Evolutionary conservation across 2,329 filamentous ascomycete genomes (phyloP), one percentile per base, ranked within the genome.

Genomic region (Epichloe aotearoae): DNA sequence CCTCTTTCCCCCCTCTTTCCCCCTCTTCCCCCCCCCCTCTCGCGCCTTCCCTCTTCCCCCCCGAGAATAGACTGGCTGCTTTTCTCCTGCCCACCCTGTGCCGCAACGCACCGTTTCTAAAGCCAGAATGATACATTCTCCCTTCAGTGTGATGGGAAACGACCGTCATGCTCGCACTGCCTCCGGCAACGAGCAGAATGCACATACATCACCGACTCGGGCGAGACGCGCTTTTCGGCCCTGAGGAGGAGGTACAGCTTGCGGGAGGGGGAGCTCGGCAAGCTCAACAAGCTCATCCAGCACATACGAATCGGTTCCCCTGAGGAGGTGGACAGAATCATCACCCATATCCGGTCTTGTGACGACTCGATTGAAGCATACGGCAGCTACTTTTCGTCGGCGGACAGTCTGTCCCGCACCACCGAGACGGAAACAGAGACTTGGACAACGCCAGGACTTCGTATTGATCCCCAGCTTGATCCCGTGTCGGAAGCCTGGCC

Each of bases 91-190:
- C 26, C 8, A 30, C 26, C 26, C 26, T 30, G 26, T 30, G 26
- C 26, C 26, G 26, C 26, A 10, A 30, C 8, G 10, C 26, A 30
- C 7, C 26, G 26, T 17, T 19, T 41, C 46, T 47, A 40, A 47
- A 41, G 14, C 23, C 15, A 33, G 23, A 38, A 34, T 26, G 23
- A 33, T 20, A 7, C n/a, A 11, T 45, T 19, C 5, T 17, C 12
- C 11, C 23, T 44, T 8, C 33, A 50, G 48, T 50, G 48, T 43
- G 48, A 50, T 39, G 48, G 48, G 20, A 45, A 40, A 50, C 40
- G 48, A 17, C 48, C 48, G 8, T 38, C 41, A 20, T 50, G 48
- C 42, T 50, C 48, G 30, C 48, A 45, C n/a, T 50, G 48, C 34
- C 19, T 17, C 20, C 48, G 42, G 14, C 41, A 40, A 20, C 15